These are phyloP conservation scores for Cladophialophora immunda DNA, from an alignment of 2,329 filamentous ascomycete species.

Conservation along the genomic window DNA sequence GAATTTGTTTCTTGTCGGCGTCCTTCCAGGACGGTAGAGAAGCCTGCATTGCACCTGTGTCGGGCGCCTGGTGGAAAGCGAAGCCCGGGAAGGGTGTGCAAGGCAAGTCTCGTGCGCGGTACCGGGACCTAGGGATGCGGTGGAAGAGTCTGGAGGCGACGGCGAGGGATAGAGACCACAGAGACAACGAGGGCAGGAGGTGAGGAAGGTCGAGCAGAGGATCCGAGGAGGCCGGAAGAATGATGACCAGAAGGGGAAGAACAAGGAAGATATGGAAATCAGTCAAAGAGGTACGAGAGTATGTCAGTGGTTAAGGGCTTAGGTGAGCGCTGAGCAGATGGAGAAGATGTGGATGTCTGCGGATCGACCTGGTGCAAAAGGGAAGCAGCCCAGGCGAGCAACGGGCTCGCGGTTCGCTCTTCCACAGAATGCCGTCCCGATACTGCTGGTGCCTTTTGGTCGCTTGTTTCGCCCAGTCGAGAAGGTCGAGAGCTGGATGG, in stretches of 20 bases:
- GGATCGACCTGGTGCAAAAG: slow-evolving; percentile 26
- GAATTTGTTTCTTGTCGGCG: slow-evolving; percentile 55
- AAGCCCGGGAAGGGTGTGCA: neutral
- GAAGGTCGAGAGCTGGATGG: neutral
- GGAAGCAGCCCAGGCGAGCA: slow-evolving; percentile 16
- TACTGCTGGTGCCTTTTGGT: neutral
- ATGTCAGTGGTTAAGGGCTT: slow-evolving; percentile 28
- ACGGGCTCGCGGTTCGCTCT: slow-evolving; percentile 6
- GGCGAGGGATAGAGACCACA: slow-evolving; percentile 17
- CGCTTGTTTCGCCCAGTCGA: slow-evolving; percentile 12
- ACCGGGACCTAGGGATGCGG: neutral
- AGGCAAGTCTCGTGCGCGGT: neutral
- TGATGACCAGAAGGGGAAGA: slow-evolving; percentile 24
- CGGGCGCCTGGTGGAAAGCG: neutral
- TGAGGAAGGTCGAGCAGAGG: slow-evolving; percentile 23
- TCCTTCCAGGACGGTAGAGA: slow-evolving; percentile 56
- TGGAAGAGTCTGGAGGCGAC: slow-evolving; percentile 14
- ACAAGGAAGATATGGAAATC: slow-evolving; percentile 22
- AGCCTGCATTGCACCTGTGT: slow-evolving; percentile 38
- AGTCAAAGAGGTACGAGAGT: slow-evolving; percentile 25
- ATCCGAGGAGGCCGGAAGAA: slow-evolving; percentile 32
- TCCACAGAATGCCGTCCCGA: slow-evolving; percentile 7
- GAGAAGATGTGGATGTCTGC: slow-evolving; percentile 33
- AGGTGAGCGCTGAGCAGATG: slow-evolving; percentile 34
- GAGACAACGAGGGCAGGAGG: slow-evolving; percentile 20